Base-by-base conservation (phyloP, 2,329 filamentous ascomycete species). In the Furcasterigmium sp. region DNA sequence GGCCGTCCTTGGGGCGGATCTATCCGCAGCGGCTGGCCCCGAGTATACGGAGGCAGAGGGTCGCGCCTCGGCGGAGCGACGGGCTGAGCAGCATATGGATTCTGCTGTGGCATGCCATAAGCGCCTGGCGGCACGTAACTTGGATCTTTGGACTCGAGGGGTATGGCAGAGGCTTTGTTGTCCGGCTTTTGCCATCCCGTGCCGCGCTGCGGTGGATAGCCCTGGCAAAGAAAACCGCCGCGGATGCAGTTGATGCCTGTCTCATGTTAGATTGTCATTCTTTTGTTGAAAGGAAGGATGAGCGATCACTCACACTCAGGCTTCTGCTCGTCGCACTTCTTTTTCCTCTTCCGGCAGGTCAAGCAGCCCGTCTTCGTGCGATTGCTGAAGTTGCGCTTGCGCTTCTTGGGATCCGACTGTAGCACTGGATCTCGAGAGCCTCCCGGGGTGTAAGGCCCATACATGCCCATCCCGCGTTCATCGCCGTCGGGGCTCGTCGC, bases 241-340 rank as follows among this genome's bases (percentile, higher is more conserved):
- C 89, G 85, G 44, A 86, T 75, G 66, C 93, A 98, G 58, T 98
- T 97, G 60, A 84, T 86, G 67, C 86, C 87, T 91, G 50, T 36
- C 37, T 50, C 32, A 56, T 38, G 50, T 50, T 55, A 38, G 47
- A 35, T 25, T 36, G 9, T n/a, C 14, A 17, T 17, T 34, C 9
- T 17, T 14, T 5, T n/a, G 19, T 25, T 2, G 37, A 28, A 5
- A 11, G 7, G 7, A 26, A 29, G 15, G 9, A 8, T 14, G 25
- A 18, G 43, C 9, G n/a, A n/a, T n/a, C 13, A 73, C 86, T 74
- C 73, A 94, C 93, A 97, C 63, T 89, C 82, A 20, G 93, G 93
- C 63, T 95, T 94, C 42, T 78, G 79, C 69, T 97, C 93, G 60
- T 97, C 91, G 59, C 93, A 97, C 67, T 97, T 97, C 80, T 97